Evolutionary conservation across 2,329 filamentous ascomycete species (phyloP).

Genomic region (Aspergillus puulaauensis): DNA sequence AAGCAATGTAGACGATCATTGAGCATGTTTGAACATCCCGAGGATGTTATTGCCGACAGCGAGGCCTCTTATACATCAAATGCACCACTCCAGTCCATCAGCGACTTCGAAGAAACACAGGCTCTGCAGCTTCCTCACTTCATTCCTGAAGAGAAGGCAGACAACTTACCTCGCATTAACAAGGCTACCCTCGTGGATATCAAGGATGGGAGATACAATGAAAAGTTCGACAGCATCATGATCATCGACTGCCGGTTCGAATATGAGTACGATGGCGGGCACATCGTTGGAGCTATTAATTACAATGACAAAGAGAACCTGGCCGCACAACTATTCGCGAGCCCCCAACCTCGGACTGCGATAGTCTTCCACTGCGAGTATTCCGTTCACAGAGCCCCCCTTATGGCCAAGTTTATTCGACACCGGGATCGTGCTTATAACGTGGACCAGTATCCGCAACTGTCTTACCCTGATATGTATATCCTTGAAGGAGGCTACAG

Average conservation of each 20-base stretch:
- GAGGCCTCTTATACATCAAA: slow-evolving; percentile 57
- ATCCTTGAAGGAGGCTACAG: slow-evolving; percentile 97
- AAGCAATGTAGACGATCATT: slow-evolving; percentile 89
- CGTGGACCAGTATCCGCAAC: slow-evolving; percentile 77
- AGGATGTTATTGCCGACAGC: slow-evolving; percentile 81
- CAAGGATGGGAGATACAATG: slow-evolving; percentile 78
- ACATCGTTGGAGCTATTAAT: slow-evolving; percentile 91
- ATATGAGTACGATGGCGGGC: slow-evolving; percentile 96
- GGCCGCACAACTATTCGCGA: slow-evolving; percentile 73
- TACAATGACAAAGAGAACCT: slow-evolving; percentile 95
- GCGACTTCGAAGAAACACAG: slow-evolving; percentile 77
- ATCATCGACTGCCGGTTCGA: slow-evolving; percentile 97
- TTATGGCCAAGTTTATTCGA: slow-evolving; percentile 93
- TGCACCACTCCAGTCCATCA: slow-evolving; percentile 68
- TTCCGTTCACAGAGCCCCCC: slow-evolving; percentile 89
- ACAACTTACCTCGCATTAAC: slow-evolving; percentile 84
- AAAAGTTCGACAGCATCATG: slow-evolving; percentile 75
- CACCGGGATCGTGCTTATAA: slow-evolving; percentile 85
- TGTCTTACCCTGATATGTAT: slow-evolving; percentile 96
- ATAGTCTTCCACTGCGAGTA: slow-evolving; percentile 98
- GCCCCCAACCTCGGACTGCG: slow-evolving; percentile 69
- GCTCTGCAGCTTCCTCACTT: slow-evolving; percentile 81
- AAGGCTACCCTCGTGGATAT: slow-evolving; percentile 81
- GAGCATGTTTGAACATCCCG: slow-evolving; percentile 96
- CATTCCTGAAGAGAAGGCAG: slow-evolving; percentile 72